Percentiles rank a stretch among this genome's conserved stretches.
Conservation (phyloP, 306 rosid species). For the Amphicarpaea edgeworthii region DNA sequence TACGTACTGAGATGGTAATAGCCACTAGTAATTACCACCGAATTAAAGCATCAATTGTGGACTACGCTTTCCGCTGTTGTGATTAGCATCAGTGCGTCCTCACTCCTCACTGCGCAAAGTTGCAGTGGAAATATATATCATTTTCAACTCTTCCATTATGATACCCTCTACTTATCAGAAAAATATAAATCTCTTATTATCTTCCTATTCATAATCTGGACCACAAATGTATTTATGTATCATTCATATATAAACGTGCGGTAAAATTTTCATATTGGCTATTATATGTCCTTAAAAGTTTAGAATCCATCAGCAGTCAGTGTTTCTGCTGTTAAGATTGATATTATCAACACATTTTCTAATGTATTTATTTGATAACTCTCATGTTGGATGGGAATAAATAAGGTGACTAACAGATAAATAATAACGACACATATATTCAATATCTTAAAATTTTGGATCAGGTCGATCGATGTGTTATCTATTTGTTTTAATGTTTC, state of each 20-base stretch:
- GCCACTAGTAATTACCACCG: conserved; percentile 50
- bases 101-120: conserved; percentile 29
- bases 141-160: conserved; percentile 33
- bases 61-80: conserved; percentile 19
- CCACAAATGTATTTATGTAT: neutral
- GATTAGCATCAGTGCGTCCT: conserved; percentile 1
- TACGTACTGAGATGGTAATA: conserved; percentile 42
- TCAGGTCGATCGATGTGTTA: neutral
- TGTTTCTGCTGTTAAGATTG: neutral
- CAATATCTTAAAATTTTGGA: neutral
- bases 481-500: neutral
- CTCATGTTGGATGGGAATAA: neutral
- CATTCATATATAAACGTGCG: neutral
- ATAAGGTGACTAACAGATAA: neutral
- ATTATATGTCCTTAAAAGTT: neutral
- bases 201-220: neutral
- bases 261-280: neutral
- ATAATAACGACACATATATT: neutral
- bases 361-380: neutral
- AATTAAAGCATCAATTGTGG: conserved; percentile 24
- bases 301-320: conserved; percentile 2
- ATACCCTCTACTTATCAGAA: neutral
- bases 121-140: neutral
- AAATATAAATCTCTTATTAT: too few relatives aligned
- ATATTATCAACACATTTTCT: neutral